Base-by-base conservation (phyloP, 2,329 filamentous ascomycete species). In the Sporothrix brunneoviolacea region DNA sequence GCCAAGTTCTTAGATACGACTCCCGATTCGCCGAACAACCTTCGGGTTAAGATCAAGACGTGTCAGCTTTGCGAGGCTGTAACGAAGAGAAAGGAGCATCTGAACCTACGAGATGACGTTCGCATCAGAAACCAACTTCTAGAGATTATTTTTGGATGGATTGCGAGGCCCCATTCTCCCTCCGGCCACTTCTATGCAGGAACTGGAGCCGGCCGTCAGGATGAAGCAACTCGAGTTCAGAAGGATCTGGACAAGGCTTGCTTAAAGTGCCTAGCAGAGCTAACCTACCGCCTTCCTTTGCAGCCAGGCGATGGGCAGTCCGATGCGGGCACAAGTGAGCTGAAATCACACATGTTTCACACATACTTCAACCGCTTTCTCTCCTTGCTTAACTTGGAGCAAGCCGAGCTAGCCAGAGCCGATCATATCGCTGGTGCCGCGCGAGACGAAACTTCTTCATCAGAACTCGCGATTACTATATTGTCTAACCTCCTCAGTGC, bases 321-420 rank as follows among this genome's bases (percentile, higher is more conserved):
- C 12, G 83, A 86, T 64, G 81, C 79, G 2, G 79, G 81, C 39
- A 81, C 79, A 48, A 84, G 80, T 56, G 83, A 85, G 62, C 72
- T 83, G 47, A 86, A 86, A 61, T 83, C 80, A 1, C 79, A 85
- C 59, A 82, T 86, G 76, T 86, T 86, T 59, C 80, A 84, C 54
- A 80, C 77, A 7, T 86, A 86, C 62, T 86, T 86, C 65, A 85
- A 83, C 55, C 73, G 81, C 8, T 86, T 86, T 59, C 68, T 86
- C 18, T 83, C 80, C 0, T 67, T 86, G 4, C 69, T 86, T 24
- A 83, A 83, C 54, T 71, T 79, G 44, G 80, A 84, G 49, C 64
- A 72, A 0, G 59, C 67, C 1, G 73, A 77, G 5, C 60, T 66
- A 16, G 62, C 64, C n/a, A 67, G 69, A 47, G 64, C 61, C 8